Evolutionary conservation across 352 stramenopile genomes (phyloP), one percentile per base, ranked within the genome.

Genomic region (Phytophthora vignae): DNA sequence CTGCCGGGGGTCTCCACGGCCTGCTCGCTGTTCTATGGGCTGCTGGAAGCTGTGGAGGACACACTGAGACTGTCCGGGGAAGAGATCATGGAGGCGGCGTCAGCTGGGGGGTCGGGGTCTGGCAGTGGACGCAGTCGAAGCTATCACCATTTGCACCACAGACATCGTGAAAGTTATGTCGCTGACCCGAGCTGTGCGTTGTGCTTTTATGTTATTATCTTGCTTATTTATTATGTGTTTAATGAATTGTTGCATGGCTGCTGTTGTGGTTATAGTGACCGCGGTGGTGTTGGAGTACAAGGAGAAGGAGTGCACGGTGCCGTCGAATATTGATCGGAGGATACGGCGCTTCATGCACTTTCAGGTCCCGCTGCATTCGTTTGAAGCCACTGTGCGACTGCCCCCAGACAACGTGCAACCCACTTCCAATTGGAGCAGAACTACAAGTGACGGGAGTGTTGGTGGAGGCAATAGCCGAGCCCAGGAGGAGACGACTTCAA

Each of bases 281-380:
- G 90, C 90, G 4, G 87, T 96, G 4, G 90, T 96, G 61, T 74
- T 96, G 15, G 89, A 95, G 58, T 96, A 96, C 60, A 87, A 90
- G 21, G 88, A 95, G 57, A 96, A 96, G 55, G 88, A 96, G 57
- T 88, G 81, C 68, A 87, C 89, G 70, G 83, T 96, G 60, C 85
- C 89, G 27, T 82, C 79, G 49, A 93, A 87, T 66, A 95, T 96
- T 72, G 93, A 95, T 70, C 76, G 84, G 44, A 85, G 90, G 70
- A 96, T 96, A 84, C 88, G 92, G 50, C 88, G 90, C 19, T 87
- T 95, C 56, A 96, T 96, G 90, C 90, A 96, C 57, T 94, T 96
- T 63, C 82, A 93, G 73, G 94, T 96, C 64, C 87, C 88, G 22
- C 71, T 94, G 53, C 81, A 88, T 65, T 91, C 90, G 2, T 96